These are phyloP conservation scores for Trichocomaceae sp. DNA, from an alignment of 2,329 filamentous ascomycete genomes.

Conservation along the genomic window DNA sequence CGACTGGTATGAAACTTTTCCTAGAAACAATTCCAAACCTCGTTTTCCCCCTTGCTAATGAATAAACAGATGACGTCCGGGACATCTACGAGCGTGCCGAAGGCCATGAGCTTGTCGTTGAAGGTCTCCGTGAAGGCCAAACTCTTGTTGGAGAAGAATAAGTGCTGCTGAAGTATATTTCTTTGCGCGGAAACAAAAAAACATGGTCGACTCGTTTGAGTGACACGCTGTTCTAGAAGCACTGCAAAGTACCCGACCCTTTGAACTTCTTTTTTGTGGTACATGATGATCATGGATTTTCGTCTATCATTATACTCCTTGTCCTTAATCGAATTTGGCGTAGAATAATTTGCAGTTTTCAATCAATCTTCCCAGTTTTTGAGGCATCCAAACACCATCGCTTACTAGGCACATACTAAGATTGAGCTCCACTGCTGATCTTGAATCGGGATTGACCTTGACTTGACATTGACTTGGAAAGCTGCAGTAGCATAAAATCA, in stretches of 20 bases:
- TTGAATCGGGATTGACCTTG: neutral
- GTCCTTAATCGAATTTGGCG: slow-evolving; percentile 5
- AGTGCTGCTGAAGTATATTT: slow-evolving; percentile 1
- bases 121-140: slow-evolving; percentile 72
- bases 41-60: slow-evolving; percentile 12
- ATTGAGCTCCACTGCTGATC: neutral
- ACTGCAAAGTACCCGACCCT: neutral
- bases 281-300: neutral
- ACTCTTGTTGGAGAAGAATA: slow-evolving; percentile 64
- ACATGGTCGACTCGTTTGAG: neutral
- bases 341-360: slow-evolving; percentile 2
- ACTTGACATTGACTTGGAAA: neutral
- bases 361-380: neutral
- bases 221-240: neutral
- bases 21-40: neutral
- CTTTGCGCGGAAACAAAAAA: neutral
- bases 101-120: slow-evolving; percentile 76
- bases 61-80: slow-evolving; percentile 70
- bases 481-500: neutral
- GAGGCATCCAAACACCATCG: too few species aligned
- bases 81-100: slow-evolving; percentile 83
- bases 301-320: slow-evolving; percentile 8
- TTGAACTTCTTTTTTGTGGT: neutral
- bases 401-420: neutral
- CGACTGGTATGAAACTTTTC: slow-evolving; percentile 47